phyloP scores from a whole-genome alignment of 345 rosid species.

The Clarkia xantiana region DNA sequence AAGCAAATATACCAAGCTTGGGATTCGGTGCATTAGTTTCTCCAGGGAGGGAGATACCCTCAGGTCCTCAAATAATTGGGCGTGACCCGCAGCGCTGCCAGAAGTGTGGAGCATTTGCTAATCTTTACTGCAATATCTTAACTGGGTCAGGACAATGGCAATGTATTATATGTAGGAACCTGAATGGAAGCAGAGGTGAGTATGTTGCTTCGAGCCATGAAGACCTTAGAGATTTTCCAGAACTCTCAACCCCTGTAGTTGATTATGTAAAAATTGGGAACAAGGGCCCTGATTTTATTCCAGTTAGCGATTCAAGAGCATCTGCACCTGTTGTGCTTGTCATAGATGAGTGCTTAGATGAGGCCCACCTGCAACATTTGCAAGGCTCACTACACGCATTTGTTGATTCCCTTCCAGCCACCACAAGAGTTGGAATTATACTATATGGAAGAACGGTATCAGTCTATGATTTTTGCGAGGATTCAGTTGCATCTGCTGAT shows the following conservation, averaged over 20 bases:
- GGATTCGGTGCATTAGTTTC: slow-evolving; percentile 93
- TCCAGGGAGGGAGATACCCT: slow-evolving; percentile 65
- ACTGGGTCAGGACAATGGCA: slow-evolving; percentile 98
- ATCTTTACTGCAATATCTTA: slow-evolving; percentile 62
- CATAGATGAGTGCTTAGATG: slow-evolving; percentile 93
- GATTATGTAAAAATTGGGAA: slow-evolving; percentile 86
- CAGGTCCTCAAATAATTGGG: slow-evolving; percentile 65
- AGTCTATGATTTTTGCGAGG: slow-evolving; percentile 85
- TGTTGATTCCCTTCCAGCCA: slow-evolving; percentile 65
- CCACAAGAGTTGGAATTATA: slow-evolving; percentile 74
- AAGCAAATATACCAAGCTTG: slow-evolving; percentile 73
- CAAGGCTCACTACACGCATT: slow-evolving; percentile 98
- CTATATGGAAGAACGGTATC: slow-evolving; percentile 77
- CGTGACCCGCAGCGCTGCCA: slow-evolving; percentile 87
- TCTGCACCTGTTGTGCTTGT: slow-evolving; percentile 84
- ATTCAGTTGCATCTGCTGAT: slow-evolving; percentile 86
- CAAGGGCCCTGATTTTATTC: slow-evolving; percentile 71
- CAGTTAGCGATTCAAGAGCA: slow-evolving; percentile 74
- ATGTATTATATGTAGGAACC: slow-evolving; percentile 55
- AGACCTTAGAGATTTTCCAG: slow-evolving; percentile 58
- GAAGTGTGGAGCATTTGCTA: slow-evolving; percentile 87
- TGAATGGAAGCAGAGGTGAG: slow-evolving; percentile 84
- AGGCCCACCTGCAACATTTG: slow-evolving; percentile 84
- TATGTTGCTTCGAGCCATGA: slow-evolving; percentile 63
- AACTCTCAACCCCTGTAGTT: slow-evolving; percentile 61